Base-by-base conservation (phyloP, 208 protist genomes). In the Leishmania aethiopica region DNA sequence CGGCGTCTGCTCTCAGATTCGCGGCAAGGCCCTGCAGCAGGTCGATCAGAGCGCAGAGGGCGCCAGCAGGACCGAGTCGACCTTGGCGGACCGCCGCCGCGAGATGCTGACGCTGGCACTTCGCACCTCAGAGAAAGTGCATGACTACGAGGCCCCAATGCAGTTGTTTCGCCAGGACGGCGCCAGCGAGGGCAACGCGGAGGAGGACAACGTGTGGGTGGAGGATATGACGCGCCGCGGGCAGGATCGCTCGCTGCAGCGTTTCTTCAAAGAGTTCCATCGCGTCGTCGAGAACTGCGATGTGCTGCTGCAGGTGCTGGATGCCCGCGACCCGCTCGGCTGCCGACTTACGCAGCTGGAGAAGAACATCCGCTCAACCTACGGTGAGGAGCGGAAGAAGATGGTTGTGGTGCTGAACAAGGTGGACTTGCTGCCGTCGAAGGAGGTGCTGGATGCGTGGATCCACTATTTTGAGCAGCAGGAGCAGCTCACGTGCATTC, bases 361-460 rank as follows among this genome's bases (percentile, higher is more conserved):
- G 91, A 88, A 96, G 67, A 90, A 85, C 55, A 98, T 99, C 60
- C 86, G 96, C 25, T 95, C 94, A 25, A 75, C 88, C 59, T 97
- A 98, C 75, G 91, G 93, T 32, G 94, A 98, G 60, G 93, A 98
- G 37, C 91, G 93, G 28, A 99, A 99, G 88, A 88, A 94, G 57
- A 91, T 99, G 11, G 93, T 99, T 19, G 83, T 99, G 13, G 92
- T 99, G 49, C 90, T 99, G 15, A 99, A 99, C 86, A 99, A 99
- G 90, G 97, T 99, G 42, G 98, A 99, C 91, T 87, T 99, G 19
- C 91, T 99, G 42, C 99, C 98, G 40, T 93, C 93, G 3, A 94
- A 96, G 59, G 93, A 99, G 95, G 90, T 97, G 77, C 84, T 96
- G 62, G 84, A 97, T 74, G 87, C 84, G 42, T 98, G 96, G 95